A percentile compares a stretch with the other conserved stretches of the same genome.
Evolutionary conservation across 1,139 yeast genomes (phyloP).

Genomic region (Pichia terricola): DNA sequence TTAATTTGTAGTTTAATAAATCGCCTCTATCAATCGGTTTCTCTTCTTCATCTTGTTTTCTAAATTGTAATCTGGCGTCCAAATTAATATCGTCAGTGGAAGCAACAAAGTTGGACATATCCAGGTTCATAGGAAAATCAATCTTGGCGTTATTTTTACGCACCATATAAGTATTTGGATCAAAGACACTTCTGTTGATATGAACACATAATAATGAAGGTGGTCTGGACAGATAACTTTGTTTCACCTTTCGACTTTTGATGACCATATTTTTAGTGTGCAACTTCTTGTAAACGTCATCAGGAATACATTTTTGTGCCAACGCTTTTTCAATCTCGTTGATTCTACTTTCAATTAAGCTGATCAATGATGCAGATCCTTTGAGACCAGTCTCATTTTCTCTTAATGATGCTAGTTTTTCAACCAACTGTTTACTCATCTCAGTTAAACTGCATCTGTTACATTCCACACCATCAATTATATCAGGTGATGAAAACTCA

Average conservation of each 20-base stretch:
- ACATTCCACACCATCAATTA: slow-evolving; percentile 87
- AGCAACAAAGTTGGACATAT: slow-evolving; percentile 62
- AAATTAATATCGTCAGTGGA: slow-evolving; percentile 60
- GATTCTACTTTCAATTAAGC: slow-evolving; percentile 43
- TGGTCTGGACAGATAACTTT: slow-evolving; percentile 69
- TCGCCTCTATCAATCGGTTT: slow-evolving; percentile 15
- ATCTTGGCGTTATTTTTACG: slow-evolving; percentile 79
- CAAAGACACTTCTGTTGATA: slow-evolving; percentile 87
- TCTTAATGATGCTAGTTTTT: slow-evolving; percentile 30
- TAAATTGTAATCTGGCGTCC: slow-evolving; percentile 72
- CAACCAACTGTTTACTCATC: slow-evolving; percentile 42
- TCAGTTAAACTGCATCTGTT: slow-evolving; percentile 76
- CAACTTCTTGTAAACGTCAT: slow-evolving; percentile 63
- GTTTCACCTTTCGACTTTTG: slow-evolving; percentile 75
- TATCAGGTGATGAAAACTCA: slow-evolving; percentile 73
- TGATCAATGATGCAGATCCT: slow-evolving; percentile 27
- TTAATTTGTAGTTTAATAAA: slow-evolving; percentile 52
- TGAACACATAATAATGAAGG: slow-evolving; percentile 79
- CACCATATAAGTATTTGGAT: slow-evolving; percentile 72
- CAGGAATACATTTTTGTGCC: slow-evolving; percentile 59
- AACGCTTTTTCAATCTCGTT: slow-evolving; percentile 50
- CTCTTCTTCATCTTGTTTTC: slow-evolving; percentile 41
- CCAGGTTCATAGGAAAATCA: slow-evolving; percentile 58
- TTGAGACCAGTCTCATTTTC: slow-evolving; percentile 11
- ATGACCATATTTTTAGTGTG: slow-evolving; percentile 70